Base-by-base conservation (phyloP, 805 yeast genomes). In the Ogataea nitratoaversa region DNA sequence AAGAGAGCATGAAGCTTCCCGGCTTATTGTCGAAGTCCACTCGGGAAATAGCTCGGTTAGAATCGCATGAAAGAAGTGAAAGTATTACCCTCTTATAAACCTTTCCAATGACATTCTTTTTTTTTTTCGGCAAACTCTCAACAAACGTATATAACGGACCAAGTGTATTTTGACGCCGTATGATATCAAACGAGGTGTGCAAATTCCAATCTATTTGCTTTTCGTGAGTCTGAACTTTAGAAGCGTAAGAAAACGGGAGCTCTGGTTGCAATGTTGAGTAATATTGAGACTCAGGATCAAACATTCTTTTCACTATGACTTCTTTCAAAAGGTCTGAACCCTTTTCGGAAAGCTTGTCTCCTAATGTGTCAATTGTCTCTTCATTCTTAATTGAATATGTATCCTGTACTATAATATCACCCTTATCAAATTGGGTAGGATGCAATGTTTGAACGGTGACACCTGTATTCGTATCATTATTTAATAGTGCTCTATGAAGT, bases 381-480 rank as follows among this genome's bases (percentile, higher is more conserved):
- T 57, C 47, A 3, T 56, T 56, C 0, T 37, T 39, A 1, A 86
- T 67, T 0, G 55, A 49, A 19, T 67, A 67, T 2, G 54, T 54
- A 1, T 84, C 70, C 47, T 84, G 95, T 14, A 68, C 59, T 2
- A 93, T 57, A 0, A 91, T 74, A 2, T 70, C 66, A 1, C 99
- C 99, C 25, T 66, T 68, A 52, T 93, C 99, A 54, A 93, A 93
- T 56, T 79, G 73, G 1, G 83, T 72, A 0, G 97, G 96, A 55
- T 93, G 96, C 19, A 93, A 62, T 0, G 96, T 86, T 59, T 93
- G 99, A 0, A 93, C 74, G 0, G 96, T 77, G 14, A 88, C 95
- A 0, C 98, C 99, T 0, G 97, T 83, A 14, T 35, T 43, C 0
- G 46, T 27, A 48, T 83, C 89, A 30, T 70, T 70, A 43, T 84